Evolutionary conservation across 192 early-diverging fungal genomes (phyloP).

Genomic region (Coemansia sp.): DNA sequence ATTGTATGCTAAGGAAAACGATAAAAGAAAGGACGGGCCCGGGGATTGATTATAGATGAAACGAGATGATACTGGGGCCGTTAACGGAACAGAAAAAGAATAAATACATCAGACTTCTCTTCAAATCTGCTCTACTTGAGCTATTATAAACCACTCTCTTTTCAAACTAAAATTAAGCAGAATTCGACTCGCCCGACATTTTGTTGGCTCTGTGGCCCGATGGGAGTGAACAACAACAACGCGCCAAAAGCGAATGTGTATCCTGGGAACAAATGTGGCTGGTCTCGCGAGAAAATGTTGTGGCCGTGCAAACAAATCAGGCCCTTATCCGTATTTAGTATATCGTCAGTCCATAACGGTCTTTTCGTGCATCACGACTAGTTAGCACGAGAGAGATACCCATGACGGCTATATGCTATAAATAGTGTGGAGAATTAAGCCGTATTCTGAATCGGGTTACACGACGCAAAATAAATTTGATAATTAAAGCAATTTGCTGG

Average conservation of each 20-base stretch:
- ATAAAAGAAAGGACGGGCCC: not conserved
- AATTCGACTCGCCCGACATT: not conserved
- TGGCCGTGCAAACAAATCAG: not conserved
- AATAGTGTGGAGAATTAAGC: conserved; percentile 3
- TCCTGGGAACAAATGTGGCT: conserved; percentile 1
- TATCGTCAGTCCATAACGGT: not conserved
- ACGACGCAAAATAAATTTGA: not conserved
- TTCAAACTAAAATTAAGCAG: not conserved
- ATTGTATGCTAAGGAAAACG: not conserved
- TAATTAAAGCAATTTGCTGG: not conserved
- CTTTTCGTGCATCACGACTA: not conserved
- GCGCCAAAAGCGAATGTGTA: not conserved
- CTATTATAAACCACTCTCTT: not conserved
- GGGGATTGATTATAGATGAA: not conserved
- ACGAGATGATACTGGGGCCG: not conserved
- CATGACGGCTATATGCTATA: not conserved
- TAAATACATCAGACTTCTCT: not conserved
- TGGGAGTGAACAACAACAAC: not conserved
- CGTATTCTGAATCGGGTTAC: not conserved
- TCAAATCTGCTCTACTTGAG: not conserved
- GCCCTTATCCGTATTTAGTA: not conserved
- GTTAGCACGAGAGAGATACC: not conserved
- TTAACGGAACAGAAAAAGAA: not conserved
- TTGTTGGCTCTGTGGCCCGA: not conserved
- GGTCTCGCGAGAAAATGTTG: not conserved